phyloP scores from a whole-genome alignment of 129 eudicot species.

The Flaveria trinervia region DNA sequence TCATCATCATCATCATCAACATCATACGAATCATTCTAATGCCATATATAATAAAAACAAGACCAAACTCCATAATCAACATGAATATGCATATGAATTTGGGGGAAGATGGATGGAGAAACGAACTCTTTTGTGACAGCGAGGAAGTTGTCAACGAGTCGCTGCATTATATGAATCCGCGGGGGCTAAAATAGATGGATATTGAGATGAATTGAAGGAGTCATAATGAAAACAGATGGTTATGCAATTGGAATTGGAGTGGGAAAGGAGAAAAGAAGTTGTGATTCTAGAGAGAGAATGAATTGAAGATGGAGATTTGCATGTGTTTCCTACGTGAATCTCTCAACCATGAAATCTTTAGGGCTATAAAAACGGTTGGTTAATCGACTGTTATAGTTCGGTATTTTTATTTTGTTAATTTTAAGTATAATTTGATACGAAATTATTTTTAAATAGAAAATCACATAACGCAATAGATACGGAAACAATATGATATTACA shows the following conservation, averaged over 20 bases:
- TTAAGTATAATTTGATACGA: no score
- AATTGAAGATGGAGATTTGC: constrained; percentile 18
- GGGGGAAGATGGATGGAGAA: background rate
- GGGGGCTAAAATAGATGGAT: background rate
- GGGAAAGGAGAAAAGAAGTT: background rate
- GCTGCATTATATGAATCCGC: constrained; percentile 48
- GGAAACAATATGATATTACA: no score
- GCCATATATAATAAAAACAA: background rate
- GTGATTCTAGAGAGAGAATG: constrained; percentile 28
- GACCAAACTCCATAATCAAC: background rate
- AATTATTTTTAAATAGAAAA: no score
- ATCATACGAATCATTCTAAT: background rate
- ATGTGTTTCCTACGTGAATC: constrained; percentile 7
- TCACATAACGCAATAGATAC: no score
- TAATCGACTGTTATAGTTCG: background rate
- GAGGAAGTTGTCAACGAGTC: constrained; percentile 72
- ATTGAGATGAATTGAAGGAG: background rate
- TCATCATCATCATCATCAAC: background rate
- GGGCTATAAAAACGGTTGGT: no score
- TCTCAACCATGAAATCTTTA: constrained; percentile 5
- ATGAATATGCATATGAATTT: background rate
- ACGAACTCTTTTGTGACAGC: constrained; percentile 85
- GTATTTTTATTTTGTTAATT: no score
- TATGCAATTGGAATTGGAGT: constrained; percentile 18
- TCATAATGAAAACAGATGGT: background rate